Evolutionary conservation across 1,284 basidiomycete genomes (phyloP).

Genomic region (Marasmius sp.): DNA sequence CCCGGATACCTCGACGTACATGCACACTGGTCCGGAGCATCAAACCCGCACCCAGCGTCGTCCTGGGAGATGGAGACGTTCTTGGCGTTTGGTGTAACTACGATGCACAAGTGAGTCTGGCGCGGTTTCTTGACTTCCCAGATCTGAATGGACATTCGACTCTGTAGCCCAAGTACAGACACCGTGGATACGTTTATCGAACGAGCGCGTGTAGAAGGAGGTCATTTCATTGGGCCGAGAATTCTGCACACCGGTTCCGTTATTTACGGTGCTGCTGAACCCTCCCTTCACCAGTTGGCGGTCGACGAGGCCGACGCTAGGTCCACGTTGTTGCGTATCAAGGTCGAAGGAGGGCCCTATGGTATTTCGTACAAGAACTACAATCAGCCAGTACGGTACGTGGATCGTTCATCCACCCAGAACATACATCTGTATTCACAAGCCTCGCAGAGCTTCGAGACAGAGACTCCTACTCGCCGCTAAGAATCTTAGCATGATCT

Average conservation of each 20-base stretch:
- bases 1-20: slow-evolving; percentile 36
- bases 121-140: background rate
- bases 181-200: slow-evolving; percentile 63
- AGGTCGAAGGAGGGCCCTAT: slow-evolving; percentile 66
- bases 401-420: background rate
- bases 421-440: background rate
- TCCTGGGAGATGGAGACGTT: slow-evolving; percentile 76
- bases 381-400: slow-evolving; percentile 63
- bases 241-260: slow-evolving; percentile 68
- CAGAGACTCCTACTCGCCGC: slow-evolving; percentile 65
- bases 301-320: slow-evolving; percentile 60
- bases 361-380: slow-evolving; percentile 79
- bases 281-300: slow-evolving; percentile 58
- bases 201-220: slow-evolving; percentile 64
- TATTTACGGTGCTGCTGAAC: slow-evolving; percentile 61
- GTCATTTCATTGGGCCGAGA: slow-evolving; percentile 64
- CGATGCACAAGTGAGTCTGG: slow-evolving; percentile 64
- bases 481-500: slow-evolving; percentile 63
- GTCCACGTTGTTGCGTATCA: slow-evolving; percentile 64
- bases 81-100: slow-evolving; percentile 73
- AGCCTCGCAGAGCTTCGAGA: slow-evolving; percentile 54
- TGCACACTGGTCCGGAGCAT: slow-evolving; percentile 66
- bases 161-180: slow-evolving; percentile 57
- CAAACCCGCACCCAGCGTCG: slow-evolving; percentile 50
- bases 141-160: background rate